These are phyloP conservation scores for Crithidia bombi DNA, from an alignment of 208 protist genomes.

Conservation along the genomic window DNA sequence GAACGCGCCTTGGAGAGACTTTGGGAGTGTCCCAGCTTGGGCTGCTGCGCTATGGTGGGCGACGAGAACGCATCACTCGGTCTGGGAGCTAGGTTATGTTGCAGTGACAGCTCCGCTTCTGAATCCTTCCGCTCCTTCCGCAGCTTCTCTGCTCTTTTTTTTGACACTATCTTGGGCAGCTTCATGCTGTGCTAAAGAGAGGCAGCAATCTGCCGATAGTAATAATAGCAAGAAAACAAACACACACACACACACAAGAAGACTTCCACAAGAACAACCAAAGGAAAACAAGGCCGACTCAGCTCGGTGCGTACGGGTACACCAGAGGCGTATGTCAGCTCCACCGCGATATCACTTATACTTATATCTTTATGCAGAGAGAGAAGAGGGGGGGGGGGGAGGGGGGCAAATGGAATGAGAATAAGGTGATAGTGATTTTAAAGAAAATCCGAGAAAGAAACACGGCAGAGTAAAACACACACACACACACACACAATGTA, in stretches of 20 bases:
- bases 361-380: no score
- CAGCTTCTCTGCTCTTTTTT: neutral
- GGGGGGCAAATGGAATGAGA: no score
- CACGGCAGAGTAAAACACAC: no score
- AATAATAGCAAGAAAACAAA: neutral
- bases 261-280: neutral
- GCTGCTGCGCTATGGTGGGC: no score
- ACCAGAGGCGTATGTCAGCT: no score
- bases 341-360: no score
- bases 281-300: neutral
- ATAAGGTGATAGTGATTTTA: no score
- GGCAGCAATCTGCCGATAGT: neutral
- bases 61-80: neutral
- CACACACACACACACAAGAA: neutral
- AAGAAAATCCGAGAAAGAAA: no score
- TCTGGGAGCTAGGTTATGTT: neutral
- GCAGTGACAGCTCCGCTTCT: neutral
- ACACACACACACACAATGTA: no score
- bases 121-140: neutral
- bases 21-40: no score
- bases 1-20: neutral
- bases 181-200: constrained; percentile 8
- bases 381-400: no score
- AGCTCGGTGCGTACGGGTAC: no score
- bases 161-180: constrained; percentile 9